phyloP scores from a whole-genome alignment of 305 asterid species.

The Coffea humblotiana region DNA sequence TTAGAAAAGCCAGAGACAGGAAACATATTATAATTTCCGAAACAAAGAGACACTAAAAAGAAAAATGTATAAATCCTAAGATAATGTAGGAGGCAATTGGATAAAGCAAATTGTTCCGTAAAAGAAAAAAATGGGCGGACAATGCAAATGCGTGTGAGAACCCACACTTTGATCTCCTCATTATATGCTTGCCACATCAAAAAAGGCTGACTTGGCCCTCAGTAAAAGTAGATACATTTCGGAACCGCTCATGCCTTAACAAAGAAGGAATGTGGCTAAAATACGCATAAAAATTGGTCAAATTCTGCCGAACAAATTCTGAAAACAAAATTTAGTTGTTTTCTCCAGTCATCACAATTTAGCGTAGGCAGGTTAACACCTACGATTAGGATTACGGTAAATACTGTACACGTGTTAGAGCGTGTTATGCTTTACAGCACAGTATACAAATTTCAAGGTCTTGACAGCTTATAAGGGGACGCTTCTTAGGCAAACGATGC shows the following conservation, averaged over 20 bases:
- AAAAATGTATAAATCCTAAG: not conserved
- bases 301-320: not conserved
- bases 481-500: not conserved
- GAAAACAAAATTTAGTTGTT: not conserved
- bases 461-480: not conserved
- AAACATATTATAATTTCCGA: not conserved
- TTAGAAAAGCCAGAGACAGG: not conserved
- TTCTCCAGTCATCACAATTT: not conserved
- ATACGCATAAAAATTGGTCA: not conserved
- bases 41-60: not conserved
- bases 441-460: not conserved
- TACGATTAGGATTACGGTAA: not conserved
- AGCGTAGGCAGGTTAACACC: not conserved
- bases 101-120: too few species aligned
- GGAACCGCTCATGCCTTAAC: not conserved
- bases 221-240: not conserved
- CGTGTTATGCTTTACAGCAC: not conserved
- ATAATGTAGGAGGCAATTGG: not conserved
- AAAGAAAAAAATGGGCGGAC: not conserved
- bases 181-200: conserved; percentile 16
- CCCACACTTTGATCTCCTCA: conserved; percentile 6
- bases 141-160: not conserved
- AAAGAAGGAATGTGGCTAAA: not conserved
- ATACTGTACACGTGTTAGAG: not conserved
- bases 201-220: conserved; percentile 5